Evolutionary conservation across 1,284 basidiomycete genomes (phyloP).

Genomic region (Phaffia rhodozyma): DNA sequence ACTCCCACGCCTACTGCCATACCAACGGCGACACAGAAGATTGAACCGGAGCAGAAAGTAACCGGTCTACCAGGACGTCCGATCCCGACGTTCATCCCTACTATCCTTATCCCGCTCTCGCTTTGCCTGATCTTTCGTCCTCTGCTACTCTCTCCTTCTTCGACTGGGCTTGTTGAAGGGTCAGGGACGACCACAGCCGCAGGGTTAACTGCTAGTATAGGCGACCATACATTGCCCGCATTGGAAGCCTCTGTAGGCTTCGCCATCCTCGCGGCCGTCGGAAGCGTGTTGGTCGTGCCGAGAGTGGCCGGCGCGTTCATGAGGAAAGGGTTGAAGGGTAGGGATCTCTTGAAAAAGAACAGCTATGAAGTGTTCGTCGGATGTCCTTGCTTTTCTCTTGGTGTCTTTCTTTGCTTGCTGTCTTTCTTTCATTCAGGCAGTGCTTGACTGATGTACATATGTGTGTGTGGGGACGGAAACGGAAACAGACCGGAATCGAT

Average conservation of each 20-base stretch:
- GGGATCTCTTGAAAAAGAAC: constrained; percentile 67
- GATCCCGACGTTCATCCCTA: constrained; percentile 13
- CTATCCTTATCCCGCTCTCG: constrained; percentile 19
- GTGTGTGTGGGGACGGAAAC: neutral
- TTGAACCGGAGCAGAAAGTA: neutral
- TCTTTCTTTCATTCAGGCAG: too few species aligned
- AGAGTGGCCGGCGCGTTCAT: constrained; percentile 60
- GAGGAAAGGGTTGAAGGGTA: constrained; percentile 61
- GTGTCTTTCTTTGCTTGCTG: neutral
- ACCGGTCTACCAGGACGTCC: constrained; percentile 17
- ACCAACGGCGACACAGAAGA: neutral
- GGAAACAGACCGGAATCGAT: constrained; percentile 75
- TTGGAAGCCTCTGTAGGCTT: constrained; percentile 57
- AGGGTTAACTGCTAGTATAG: too few species aligned
- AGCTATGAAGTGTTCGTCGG: constrained; percentile 54
- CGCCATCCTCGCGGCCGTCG: constrained; percentile 62
- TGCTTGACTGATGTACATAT: too few species aligned
- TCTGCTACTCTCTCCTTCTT: constrained; percentile 21
- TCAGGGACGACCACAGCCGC: constrained; percentile 8
- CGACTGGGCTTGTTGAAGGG: too few species aligned
- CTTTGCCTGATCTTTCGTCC: constrained; percentile 22
- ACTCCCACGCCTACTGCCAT: neutral
- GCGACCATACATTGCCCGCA: constrained; percentile 31
- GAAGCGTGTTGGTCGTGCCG: constrained; percentile 60
- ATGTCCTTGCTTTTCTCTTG: constrained; percentile 3